Evolutionary conservation across 1,284 basidiomycete species (phyloP), one percentile per base, ranked within the genome.

Genomic region (Stygiomarasmius scandens): DNA sequence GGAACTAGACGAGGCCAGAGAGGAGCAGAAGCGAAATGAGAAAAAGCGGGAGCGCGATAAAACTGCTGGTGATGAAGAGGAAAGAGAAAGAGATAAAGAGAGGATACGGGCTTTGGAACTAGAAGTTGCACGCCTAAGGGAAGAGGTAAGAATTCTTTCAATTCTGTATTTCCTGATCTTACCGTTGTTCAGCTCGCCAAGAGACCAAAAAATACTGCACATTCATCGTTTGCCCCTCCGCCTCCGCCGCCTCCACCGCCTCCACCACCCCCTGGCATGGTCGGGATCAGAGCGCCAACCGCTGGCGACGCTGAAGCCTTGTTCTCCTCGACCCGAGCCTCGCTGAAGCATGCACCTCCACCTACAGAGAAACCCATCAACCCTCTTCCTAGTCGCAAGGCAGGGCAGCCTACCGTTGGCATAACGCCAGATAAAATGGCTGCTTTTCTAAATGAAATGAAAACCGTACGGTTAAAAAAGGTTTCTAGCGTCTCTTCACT

Each of bases 381-480:
- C 58, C 71, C 77, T 12, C 56, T 72, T 27, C 46, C 44, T 16
- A 65, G 71, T 12, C 78, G 76, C 52, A 76, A 81, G 49, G 72
- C 79, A 2, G 86, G 87, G 4, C 79, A 83, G 55, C 85, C 90
- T 0, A 85, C 87, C 0, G 76, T 91, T 19, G 86, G 86, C 25
- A 77, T 92, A 6, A 80, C 87, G 0, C 78, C 84, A 3, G 90
- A 92, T 60, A 89, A 90, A 67, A 91, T 92, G 87, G 86, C 86
- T 0, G 88, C 85, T 2, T 92, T 92, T 65, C 69, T 92, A 60
- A 85, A 73, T 12, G 90, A 92, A 69, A 84, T 92, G 79, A 92
- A 90, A 74, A 86, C 80, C 0, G 86, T 85, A 24, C 76, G 86
- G 43, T 65, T 92, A 54, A 77, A 81, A 61, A 88, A 81, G 67